These are phyloP conservation scores for Ustilago shanxiensis DNA, from an alignment of 1,284 basidiomycete species.

Conservation along the genomic window DNA sequence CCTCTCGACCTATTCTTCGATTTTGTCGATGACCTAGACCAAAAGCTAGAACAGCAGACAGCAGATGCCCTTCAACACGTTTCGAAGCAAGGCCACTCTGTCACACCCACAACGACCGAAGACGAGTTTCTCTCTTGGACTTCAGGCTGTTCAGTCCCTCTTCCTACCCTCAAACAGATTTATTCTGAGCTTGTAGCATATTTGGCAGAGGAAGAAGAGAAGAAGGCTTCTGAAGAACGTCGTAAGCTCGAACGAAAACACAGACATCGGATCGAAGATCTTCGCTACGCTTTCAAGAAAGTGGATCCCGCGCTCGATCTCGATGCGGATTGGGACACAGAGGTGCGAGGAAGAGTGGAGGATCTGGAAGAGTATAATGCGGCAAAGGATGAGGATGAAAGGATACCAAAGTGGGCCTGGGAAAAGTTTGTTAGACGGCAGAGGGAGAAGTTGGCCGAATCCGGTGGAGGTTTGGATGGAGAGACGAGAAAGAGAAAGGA, in stretches of 20 bases:
- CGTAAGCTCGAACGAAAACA: constrained; percentile 84
- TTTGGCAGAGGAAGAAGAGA: constrained; percentile 35
- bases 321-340: constrained; percentile 31
- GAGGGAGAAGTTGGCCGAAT: constrained; percentile 43
- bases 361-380: constrained; percentile 43
- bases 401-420: constrained; percentile 60
- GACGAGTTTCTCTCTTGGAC: constrained; percentile 74
- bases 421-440: constrained; percentile 64
- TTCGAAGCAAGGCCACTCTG: constrained; percentile 75
- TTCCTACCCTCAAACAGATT: constrained; percentile 30
- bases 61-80: constrained; percentile 75
- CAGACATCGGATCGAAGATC: constrained; percentile 90
- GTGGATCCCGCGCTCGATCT: constrained; percentile 76
- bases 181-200: constrained; percentile 28
- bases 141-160: constrained; percentile 10
- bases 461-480: neutral
- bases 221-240: constrained; percentile 74
- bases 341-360: constrained; percentile 24
- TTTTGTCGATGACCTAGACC: constrained; percentile 85
- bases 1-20: constrained; percentile 98
- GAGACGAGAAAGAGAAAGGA: constrained; percentile 35
- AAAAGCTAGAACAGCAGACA: constrained; percentile 83
- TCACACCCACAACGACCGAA: constrained; percentile 70
- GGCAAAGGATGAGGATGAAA: constrained; percentile 47
- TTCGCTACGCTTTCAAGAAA: constrained; percentile 94